phyloP scores from a whole-genome alignment of 2,329 filamentous ascomycete genomes.

The Cordyceps javanica region DNA sequence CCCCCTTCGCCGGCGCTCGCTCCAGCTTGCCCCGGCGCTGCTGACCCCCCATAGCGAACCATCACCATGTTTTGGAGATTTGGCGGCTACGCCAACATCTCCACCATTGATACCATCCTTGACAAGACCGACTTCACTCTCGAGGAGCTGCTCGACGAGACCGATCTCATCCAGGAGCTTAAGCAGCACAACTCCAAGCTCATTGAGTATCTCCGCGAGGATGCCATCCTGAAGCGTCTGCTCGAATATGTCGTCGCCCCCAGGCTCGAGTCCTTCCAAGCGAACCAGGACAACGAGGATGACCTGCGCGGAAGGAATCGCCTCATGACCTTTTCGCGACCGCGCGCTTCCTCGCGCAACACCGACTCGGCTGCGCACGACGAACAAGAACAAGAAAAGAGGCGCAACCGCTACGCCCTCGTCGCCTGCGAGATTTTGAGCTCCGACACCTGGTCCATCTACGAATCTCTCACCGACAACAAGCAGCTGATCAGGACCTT shows the following conservation, averaged over 20 bases:
- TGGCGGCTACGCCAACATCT: constrained; percentile 96
- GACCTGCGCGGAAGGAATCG: constrained; percentile 41
- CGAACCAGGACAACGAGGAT: constrained; percentile 44
- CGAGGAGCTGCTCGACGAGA: constrained; percentile 93
- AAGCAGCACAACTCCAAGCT: constrained; percentile 98
- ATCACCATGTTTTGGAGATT: constrained; percentile 99
- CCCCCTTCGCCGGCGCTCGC: constrained; percentile 6
- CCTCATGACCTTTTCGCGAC: constrained; percentile 43
- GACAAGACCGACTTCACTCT: constrained; percentile 94
- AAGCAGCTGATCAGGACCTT: constrained; percentile 72
- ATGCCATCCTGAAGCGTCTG: constrained; percentile 74
- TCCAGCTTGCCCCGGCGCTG: constrained; percentile 7
- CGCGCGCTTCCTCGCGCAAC: constrained; percentile 47
- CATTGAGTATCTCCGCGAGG: constrained; percentile 89
- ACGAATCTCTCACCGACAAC: constrained; percentile 85
- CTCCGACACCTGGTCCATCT: constrained; percentile 95
- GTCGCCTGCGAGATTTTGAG: constrained; percentile 89
- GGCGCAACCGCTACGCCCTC: constrained; percentile 88
- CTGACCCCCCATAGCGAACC: constrained; percentile 15
- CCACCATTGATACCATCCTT: constrained; percentile 91
- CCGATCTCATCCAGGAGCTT: constrained; percentile 92
- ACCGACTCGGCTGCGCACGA: constrained; percentile 43
- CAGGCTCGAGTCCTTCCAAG: constrained; percentile 52
- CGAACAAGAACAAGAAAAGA: constrained; percentile 78
- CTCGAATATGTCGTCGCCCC: constrained; percentile 89